Conservation (phyloP, 495 filamentous ascomycete genomes). For the Viridothelium virens region DNA sequence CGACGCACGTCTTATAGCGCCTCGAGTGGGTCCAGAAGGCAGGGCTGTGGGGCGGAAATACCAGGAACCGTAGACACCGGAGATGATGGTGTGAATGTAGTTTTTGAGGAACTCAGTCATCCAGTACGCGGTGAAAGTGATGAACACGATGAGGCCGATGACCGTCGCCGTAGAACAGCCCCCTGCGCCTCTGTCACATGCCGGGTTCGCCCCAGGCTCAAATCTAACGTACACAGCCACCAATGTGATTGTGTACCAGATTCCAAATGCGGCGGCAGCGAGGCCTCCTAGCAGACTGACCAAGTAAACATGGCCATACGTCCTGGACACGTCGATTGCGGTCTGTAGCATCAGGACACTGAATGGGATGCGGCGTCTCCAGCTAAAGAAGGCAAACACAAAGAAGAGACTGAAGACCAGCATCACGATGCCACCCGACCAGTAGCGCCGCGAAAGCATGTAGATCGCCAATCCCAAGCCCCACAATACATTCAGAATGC, state of each 20-base stretch:
- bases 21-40: conserved; percentile 67
- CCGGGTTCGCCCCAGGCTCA: conserved; percentile 59
- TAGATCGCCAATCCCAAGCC: conserved; percentile 62
- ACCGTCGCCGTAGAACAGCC: conserved; percentile 70
- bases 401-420: conserved; percentile 72
- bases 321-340: conserved; percentile 74
- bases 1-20: conserved; percentile 64
- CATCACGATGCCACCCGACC: conserved; percentile 77
- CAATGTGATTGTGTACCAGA: conserved; percentile 53
- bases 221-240: conserved; percentile 72
- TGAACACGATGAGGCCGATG: conserved; percentile 74
- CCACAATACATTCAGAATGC: conserved; percentile 59
- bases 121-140: conserved; percentile 89
- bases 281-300: conserved; percentile 76
- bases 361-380: conserved; percentile 84
- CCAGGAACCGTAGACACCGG: conserved; percentile 86
- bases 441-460: conserved; percentile 60
- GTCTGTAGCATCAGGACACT: conserved; percentile 84
- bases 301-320: conserved; percentile 76
- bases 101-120: conserved; percentile 88
- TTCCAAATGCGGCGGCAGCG: conserved; percentile 59
- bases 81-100: conserved; percentile 78
- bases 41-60: conserved; percentile 72
- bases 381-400: conserved; percentile 70
- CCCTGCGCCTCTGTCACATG: conserved; percentile 53